Evolutionary conservation across 2,329 filamentous ascomycete species (phyloP).

Genomic region (Colletotrichum orbiculare): DNA sequence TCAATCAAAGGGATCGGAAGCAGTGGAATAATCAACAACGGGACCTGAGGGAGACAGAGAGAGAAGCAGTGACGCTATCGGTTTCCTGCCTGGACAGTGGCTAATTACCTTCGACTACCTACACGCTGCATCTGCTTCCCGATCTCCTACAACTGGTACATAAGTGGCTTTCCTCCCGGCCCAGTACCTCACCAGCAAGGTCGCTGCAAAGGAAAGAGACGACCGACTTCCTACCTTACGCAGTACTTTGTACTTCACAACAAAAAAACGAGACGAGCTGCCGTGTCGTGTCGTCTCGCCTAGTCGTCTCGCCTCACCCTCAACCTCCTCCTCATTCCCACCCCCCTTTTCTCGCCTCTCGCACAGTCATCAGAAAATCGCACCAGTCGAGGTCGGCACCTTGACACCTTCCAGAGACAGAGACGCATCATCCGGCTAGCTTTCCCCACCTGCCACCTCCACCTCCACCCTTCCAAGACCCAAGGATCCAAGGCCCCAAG

Average conservation of each 20-base stretch:
- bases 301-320: background rate
- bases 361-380: slow-evolving; percentile 16
- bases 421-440: slow-evolving; percentile 34
- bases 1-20: too few relatives aligned
- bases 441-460: slow-evolving; percentile 26
- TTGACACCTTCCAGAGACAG: slow-evolving; percentile 31
- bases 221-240: too few relatives aligned
- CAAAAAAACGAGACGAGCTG: too few relatives aligned
- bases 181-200: slow-evolving; percentile 28
- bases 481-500: background rate
- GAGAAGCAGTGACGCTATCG: slow-evolving; percentile 31
- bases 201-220: background rate
- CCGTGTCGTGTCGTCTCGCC: too few relatives aligned
- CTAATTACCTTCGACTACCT: background rate
- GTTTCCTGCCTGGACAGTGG: slow-evolving; percentile 25
- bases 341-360: slow-evolving; percentile 12
- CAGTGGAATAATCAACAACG: background rate
- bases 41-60: slow-evolving; percentile 3
- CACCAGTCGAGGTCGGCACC: slow-evolving; percentile 21
- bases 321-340: background rate
- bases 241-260: too few relatives aligned
- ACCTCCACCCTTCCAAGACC: slow-evolving; percentile 26
- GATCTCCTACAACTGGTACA: slow-evolving; percentile 25
- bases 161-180: slow-evolving; percentile 30
- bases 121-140: background rate